A percentile compares a stretch with the other conserved stretches of the same genome.
Conservation (phyloP, 108 stramenopile species). For the Seminavis robusta region DNA sequence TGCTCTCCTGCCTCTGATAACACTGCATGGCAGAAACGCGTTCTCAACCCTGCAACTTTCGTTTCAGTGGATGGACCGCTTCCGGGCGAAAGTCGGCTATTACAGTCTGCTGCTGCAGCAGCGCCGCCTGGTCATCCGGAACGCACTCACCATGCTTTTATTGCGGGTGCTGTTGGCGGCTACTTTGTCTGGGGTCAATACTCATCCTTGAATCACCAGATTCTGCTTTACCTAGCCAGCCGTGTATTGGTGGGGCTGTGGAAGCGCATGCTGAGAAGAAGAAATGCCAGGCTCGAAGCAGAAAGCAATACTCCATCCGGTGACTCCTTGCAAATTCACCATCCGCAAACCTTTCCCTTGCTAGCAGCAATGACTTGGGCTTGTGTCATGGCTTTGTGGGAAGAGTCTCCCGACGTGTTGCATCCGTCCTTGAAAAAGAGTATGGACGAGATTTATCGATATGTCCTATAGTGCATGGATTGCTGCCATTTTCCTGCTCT, state of each 20-base stretch:
- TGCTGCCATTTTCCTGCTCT: too few relatives aligned
- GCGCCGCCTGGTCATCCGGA: constrained; percentile 59
- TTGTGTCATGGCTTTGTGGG: constrained; percentile 76
- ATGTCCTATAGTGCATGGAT: too few relatives aligned
- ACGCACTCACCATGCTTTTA: constrained; percentile 66
- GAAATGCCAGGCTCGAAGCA: background rate
- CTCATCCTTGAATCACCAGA: constrained; percentile 74
- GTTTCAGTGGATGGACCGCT: constrained; percentile 51
- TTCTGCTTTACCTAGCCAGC: constrained; percentile 76
- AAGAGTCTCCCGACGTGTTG: constrained; percentile 74
- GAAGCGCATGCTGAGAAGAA: constrained; percentile 52
- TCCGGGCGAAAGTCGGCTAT: constrained; percentile 4
- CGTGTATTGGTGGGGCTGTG: constrained; percentile 65
- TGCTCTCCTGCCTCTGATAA: background rate
- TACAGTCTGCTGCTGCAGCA: background rate
- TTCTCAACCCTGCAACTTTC: background rate
- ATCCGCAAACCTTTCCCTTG: constrained; percentile 48
- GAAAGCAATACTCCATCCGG: background rate
- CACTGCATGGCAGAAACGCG: background rate
- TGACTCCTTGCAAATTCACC: constrained; percentile 1
- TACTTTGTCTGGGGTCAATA: constrained; percentile 83
- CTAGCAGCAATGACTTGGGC: constrained; percentile 74
- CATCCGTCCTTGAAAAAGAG: constrained; percentile 71
- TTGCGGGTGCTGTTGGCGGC: constrained; percentile 76
- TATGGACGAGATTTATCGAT: constrained; percentile 90